Evolutionary conservation across 768 basidiomycete species (phyloP).

Genomic region (Suillus decipiens): DNA sequence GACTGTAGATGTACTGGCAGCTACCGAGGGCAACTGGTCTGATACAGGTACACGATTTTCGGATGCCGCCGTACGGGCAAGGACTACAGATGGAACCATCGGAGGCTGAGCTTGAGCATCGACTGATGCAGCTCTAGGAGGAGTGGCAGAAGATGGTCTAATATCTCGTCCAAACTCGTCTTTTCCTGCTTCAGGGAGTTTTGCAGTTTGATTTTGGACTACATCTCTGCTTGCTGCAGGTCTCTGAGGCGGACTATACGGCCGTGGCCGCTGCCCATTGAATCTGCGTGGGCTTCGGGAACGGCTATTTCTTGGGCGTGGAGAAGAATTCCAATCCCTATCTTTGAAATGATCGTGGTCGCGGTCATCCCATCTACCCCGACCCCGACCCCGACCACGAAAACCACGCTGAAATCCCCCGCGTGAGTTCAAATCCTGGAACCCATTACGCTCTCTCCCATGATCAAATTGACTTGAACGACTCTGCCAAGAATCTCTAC

Average conservation of each 20-base stretch:
- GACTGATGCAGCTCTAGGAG: constrained; percentile 29
- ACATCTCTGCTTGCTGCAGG: constrained; percentile 36
- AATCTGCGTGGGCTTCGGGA: constrained; percentile 76
- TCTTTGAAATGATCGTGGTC: constrained; percentile 43
- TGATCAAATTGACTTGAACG: constrained; percentile 37
- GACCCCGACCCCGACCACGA: constrained; percentile 62
- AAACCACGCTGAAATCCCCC: constrained; percentile 55
- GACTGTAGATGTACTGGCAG: constrained; percentile 57
- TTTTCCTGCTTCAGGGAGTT: constrained; percentile 46
- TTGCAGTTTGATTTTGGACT: constrained; percentile 28
- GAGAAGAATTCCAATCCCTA: constrained; percentile 37
- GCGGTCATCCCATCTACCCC: constrained; percentile 64
- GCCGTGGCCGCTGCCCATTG: constrained; percentile 50
- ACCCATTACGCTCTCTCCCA: constrained; percentile 46
- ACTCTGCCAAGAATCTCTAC: constrained; percentile 41
- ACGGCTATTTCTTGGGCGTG: constrained; percentile 59
- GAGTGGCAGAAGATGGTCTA: constrained; percentile 50
- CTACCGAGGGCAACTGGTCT: constrained; percentile 44
- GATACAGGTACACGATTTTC: constrained; percentile 50
- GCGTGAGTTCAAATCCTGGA: constrained; percentile 48
- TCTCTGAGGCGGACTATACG: constrained; percentile 62
- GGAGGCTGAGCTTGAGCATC: constrained; percentile 30
- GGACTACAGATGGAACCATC: constrained; percentile 42
- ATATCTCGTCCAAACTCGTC: constrained; percentile 90
- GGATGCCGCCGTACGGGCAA: constrained; percentile 44